A percentile compares a stretch with the other conserved stretches of the same genome.
Conservation (phyloP, 441 rosid species). For the Erysimum cheiri region DNA sequence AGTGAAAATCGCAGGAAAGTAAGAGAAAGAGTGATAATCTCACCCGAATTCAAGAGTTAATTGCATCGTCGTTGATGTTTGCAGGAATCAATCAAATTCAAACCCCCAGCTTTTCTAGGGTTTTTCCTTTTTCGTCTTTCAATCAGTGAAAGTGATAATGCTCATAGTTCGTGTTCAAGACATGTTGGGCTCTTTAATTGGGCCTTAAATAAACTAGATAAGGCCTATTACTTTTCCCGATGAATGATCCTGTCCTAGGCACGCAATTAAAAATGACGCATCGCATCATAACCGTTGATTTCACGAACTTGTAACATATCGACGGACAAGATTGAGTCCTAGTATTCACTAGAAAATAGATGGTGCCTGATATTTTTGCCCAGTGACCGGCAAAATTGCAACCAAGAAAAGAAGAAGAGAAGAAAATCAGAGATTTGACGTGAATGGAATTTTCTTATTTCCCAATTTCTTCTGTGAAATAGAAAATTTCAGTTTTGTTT, state of each 20-base stretch:
- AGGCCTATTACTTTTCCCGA: conserved; percentile 21
- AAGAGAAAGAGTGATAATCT: neutral
- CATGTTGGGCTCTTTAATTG: conserved; percentile 9
- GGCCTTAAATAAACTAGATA: neutral
- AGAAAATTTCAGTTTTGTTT: conserved; percentile 32
- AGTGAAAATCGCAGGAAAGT: neutral
- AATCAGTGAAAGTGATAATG: neutral
- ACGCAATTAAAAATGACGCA: neutral
- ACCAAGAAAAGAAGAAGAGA: neutral
- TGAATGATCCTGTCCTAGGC: conserved; percentile 20
- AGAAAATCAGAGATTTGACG: conserved; percentile 28
- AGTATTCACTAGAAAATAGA: neutral
- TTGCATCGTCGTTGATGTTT: conserved; percentile 52
- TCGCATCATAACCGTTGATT: conserved; percentile 16
- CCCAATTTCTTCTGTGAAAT: conserved; percentile 4
- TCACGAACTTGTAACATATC: neutral
- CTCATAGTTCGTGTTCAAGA: neutral
- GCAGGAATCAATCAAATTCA: conserved; percentile 31
- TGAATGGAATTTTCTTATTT: conserved; percentile 13
- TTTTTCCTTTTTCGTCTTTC: conserved; percentile 22
- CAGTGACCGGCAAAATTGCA: conserved; percentile 24
- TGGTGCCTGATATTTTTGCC: neutral
- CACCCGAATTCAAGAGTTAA: conserved; percentile 80
- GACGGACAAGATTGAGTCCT: conserved; percentile 24
- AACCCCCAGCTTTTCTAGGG: conserved; percentile 46